Base-by-base conservation (phyloP, 345 rosid species). In the Punica granatum region DNA sequence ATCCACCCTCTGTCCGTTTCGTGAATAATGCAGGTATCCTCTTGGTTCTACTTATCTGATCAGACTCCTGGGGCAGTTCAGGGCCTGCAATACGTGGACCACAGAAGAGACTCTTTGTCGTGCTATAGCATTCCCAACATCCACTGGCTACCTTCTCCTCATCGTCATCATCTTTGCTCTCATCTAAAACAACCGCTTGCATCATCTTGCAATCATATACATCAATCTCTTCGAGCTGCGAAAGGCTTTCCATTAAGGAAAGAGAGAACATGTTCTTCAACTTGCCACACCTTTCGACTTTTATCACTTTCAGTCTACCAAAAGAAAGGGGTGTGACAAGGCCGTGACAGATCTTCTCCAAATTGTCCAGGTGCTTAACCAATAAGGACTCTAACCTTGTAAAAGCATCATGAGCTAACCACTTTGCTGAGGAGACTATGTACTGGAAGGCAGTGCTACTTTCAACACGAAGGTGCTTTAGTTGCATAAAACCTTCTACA, bases 291-390 rank as follows among this genome's bases (percentile, higher is more conserved):
- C n/a, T n/a, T 61, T 1, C 54, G 31, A 74, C 70, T 13, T 44
- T 66, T 35, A 73, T 7, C 16, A 12, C 63, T 34, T 30, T 60
- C 39, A 79, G 43, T 4, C 63, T 44, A 7, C 23, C 2, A 18
- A 80, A 75, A 10, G 75, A 65, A 9, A 56, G 19, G 8, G 18
- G 10, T 2, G 1, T 4, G 0, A 68, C 64, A 14, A 1, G 41
- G 11, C 75, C 77, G 13, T n/a, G 5, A 4, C 53, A 73, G 32
- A 79, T 60, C 58, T 73, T 60, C 66, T 73, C 73, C 71, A 79
- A 65, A 64, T 68, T 66, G 9, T 36, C 18, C 66, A 70, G 36
- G 60, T 35, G 54, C 2, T 42, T 1, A 11, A 79, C 69, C 62
- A 36, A 23, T 25, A 79, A 56, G 0, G 78, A 67, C 69, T 76